phyloP scores from a whole-genome alignment of 495 filamentous ascomycete genomes.

The Aspergillus nidulans region DNA sequence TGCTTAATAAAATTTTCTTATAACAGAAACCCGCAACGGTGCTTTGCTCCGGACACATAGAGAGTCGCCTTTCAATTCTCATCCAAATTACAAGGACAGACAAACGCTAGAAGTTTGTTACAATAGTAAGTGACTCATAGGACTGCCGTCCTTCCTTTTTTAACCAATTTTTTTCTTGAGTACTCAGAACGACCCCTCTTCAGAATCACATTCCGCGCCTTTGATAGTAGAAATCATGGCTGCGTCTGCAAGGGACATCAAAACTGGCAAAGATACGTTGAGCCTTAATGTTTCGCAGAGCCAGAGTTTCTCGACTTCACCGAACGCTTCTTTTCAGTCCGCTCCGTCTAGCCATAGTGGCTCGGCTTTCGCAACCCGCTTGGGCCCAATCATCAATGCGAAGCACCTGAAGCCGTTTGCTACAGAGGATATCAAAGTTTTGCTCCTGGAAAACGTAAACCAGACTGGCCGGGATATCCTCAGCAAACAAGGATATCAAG shows the following conservation, averaged over 20 bases:
- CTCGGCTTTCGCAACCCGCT: conserved; percentile 28
- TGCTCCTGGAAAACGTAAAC: conserved; percentile 95
- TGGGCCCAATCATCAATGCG: conserved; percentile 36
- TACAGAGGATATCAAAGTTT: conserved; percentile 90
- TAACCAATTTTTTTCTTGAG: too few species aligned
- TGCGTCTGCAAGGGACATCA: conserved; percentile 26
- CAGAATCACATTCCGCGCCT: not conserved
- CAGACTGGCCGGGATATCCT: conserved; percentile 81
- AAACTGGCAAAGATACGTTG: conserved; percentile 28
- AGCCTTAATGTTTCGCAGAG: conserved; percentile 46
- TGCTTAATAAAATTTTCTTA: not conserved
- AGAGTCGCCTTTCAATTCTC: not conserved
- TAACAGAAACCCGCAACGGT: not conserved
- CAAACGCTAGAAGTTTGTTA: not conserved
- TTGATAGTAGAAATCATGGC: conserved; percentile 11
- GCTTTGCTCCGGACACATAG: not conserved
- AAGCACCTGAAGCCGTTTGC: conserved; percentile 95
- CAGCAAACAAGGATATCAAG: conserved; percentile 85
- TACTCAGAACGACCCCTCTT: not conserved
- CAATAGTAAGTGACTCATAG: not conserved
- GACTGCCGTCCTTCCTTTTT: not conserved
- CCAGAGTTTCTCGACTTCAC: conserved; percentile 57
- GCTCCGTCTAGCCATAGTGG: conserved; percentile 47
- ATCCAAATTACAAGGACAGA: not conserved
- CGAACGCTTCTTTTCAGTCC: conserved; percentile 61